These are phyloP conservation scores for Dendrobium huoshanense DNA, from an alignment of 106 monocot species.

Conservation along the genomic window DNA sequence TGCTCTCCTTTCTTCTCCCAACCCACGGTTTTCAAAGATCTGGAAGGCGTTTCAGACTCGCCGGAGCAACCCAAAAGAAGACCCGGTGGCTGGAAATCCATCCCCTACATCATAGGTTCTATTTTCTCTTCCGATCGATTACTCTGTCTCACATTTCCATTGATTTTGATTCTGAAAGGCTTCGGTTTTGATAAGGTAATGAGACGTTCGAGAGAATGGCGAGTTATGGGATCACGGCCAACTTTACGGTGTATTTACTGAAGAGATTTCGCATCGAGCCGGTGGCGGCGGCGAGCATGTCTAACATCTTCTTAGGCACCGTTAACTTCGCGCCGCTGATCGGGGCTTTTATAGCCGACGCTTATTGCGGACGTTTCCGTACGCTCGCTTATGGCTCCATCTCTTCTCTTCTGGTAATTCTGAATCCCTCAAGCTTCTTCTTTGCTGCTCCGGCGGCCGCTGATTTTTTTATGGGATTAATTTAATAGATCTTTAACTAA, in stretches of 20 bases:
- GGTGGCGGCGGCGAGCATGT: conserved; percentile 20
- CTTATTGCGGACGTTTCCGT: conserved; percentile 36
- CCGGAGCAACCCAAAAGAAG: background rate
- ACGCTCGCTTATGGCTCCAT: conserved; percentile 35
- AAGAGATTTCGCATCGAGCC: conserved; percentile 26
- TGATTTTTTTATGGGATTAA: too few relatives aligned
- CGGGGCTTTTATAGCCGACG: conserved; percentile 49
- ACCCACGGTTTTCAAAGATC: background rate
- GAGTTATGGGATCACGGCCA: conserved; percentile 32
- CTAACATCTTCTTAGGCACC: conserved; percentile 35
- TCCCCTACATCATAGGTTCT: conserved; percentile 28
- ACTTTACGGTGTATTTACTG: conserved; percentile 36
- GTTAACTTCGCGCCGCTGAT: conserved; percentile 39
- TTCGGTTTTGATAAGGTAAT: conserved; percentile 23
- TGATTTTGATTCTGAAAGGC: background rate
- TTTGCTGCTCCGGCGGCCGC: too few relatives aligned
- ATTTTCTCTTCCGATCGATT: background rate
- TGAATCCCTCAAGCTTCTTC: background rate
- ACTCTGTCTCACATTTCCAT: background rate
- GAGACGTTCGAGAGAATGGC: conserved; percentile 50
- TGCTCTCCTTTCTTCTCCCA: conserved; percentile 11
- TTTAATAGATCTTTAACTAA: too few relatives aligned
- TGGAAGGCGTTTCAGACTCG: background rate
- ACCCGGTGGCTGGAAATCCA: conserved; percentile 25
- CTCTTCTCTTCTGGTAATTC: conserved; percentile 31